Conservation (phyloP, 805 yeast species). For the Ogataea zsoltii region DNA sequence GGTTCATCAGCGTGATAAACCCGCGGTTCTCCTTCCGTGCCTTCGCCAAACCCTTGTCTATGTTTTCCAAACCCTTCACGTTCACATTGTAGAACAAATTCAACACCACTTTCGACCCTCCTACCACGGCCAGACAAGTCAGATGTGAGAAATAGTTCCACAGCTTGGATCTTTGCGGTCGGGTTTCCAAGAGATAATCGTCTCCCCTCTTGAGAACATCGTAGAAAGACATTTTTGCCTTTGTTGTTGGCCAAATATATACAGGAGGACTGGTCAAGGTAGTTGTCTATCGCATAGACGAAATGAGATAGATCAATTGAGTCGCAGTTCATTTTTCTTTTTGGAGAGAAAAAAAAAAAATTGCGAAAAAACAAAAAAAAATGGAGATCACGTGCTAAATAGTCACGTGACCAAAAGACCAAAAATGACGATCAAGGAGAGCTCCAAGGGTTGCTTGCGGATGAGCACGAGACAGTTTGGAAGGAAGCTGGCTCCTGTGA, state of each 20-base stretch:
- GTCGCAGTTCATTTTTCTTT: background rate
- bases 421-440: conserved; percentile 6
- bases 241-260: background rate
- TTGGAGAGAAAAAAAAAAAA: background rate
- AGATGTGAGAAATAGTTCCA: conserved; percentile 74
- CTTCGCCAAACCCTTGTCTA: conserved; percentile 63
- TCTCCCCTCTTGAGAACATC: conserved; percentile 74
- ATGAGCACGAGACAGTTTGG: background rate
- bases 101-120: conserved; percentile 61
- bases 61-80: conserved; percentile 59
- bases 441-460: background rate
- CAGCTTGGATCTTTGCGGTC: conserved; percentile 53
- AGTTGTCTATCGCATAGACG: too few relatives aligned
- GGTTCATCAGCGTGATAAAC: conserved; percentile 85
- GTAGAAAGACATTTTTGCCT: conserved; percentile 57
- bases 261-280: conserved; percentile 1
- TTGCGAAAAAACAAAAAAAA: background rate
- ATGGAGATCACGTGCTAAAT: too few relatives aligned
- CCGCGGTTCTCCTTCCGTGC: conserved; percentile 72
- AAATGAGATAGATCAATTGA: too few relatives aligned
- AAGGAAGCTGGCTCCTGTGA: too few relatives aligned
- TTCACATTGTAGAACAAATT: conserved; percentile 63
- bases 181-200: conserved; percentile 53
- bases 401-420: too few relatives aligned
- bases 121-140: conserved; percentile 66